phyloP scores from a whole-genome alignment of 2,329 filamentous ascomycete species.

The Bipolaris sorokiniana region DNA sequence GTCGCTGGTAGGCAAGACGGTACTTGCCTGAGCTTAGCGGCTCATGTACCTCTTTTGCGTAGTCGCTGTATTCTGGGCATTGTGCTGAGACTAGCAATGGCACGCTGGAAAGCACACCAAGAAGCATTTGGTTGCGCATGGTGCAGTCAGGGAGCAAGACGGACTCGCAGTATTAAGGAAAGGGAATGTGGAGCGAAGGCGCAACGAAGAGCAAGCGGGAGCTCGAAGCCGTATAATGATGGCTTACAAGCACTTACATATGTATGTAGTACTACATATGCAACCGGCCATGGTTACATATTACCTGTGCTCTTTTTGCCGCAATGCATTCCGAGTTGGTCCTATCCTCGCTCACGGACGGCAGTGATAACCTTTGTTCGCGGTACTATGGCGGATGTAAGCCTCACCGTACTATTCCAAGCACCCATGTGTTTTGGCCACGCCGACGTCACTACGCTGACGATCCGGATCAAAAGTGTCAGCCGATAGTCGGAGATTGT shows the following conservation, averaged over 20 bases:
- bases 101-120: conserved; percentile 22
- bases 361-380: conserved; percentile 21
- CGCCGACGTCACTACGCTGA: conserved; percentile 32
- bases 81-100: conserved; percentile 39
- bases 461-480: conserved; percentile 7
- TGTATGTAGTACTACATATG: background rate
- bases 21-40: conserved; percentile 54
- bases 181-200: background rate
- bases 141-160: conserved; percentile 8
- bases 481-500: conserved; percentile 7
- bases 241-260: background rate
- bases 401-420: conserved; percentile 26
- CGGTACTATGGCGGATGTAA: conserved; percentile 31
- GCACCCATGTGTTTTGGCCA: conserved; percentile 8
- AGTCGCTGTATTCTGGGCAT: conserved; percentile 55
- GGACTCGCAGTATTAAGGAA: background rate
- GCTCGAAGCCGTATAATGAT: conserved; percentile 2
- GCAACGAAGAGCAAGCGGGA: background rate
- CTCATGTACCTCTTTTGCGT: conserved; percentile 49
- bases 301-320: conserved; percentile 16
- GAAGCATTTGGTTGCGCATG: conserved; percentile 32
- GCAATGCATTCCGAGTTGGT: conserved; percentile 27
- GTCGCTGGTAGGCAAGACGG: conserved; percentile 55
- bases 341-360: conserved; percentile 42
- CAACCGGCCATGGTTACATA: conserved; percentile 5